A percentile compares a stretch with the other conserved stretches of the same genome.
Conservation (phyloP, 305 asterid genomes). For the Fraxinus nigra region DNA sequence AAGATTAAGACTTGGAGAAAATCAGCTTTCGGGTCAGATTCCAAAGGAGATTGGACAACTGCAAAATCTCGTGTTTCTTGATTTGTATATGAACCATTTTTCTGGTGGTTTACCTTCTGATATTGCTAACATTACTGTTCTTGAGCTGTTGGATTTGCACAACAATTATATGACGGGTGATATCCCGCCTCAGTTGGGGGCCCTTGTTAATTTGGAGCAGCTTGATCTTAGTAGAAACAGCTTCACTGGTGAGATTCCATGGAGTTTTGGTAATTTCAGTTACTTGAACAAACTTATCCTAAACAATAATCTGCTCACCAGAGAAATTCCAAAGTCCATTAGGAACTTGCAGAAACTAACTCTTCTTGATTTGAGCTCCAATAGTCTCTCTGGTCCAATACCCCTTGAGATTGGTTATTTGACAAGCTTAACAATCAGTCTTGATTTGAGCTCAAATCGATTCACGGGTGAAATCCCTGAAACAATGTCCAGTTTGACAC, state of each 20-base stretch:
- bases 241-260: constrained; percentile 65
- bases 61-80: constrained; percentile 92
- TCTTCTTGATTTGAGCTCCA: constrained; percentile 79
- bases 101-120: constrained; percentile 76
- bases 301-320: constrained; percentile 62
- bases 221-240: constrained; percentile 88
- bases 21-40: constrained; percentile 82
- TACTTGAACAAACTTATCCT: constrained; percentile 76
- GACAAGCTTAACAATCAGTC: constrained; percentile 70
- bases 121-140: constrained; percentile 57
- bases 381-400: constrained; percentile 63
- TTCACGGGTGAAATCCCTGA: constrained; percentile 74
- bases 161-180: constrained; percentile 60
- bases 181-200: constrained; percentile 63
- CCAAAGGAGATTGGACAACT: constrained; percentile 79
- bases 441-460: constrained; percentile 68
- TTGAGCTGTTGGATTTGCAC: constrained; percentile 82
- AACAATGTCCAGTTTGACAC: constrained; percentile 61
- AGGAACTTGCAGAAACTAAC: constrained; percentile 69
- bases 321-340: constrained; percentile 61
- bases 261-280: constrained; percentile 78
- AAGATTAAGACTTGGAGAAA: constrained; percentile 82
- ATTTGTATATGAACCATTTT: constrained; percentile 77
- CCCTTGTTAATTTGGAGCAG: constrained; percentile 69
- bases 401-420: constrained; percentile 66